Evolutionary conservation across 345 rosid species (phyloP).

Genomic region (Mercurialis annua): DNA sequence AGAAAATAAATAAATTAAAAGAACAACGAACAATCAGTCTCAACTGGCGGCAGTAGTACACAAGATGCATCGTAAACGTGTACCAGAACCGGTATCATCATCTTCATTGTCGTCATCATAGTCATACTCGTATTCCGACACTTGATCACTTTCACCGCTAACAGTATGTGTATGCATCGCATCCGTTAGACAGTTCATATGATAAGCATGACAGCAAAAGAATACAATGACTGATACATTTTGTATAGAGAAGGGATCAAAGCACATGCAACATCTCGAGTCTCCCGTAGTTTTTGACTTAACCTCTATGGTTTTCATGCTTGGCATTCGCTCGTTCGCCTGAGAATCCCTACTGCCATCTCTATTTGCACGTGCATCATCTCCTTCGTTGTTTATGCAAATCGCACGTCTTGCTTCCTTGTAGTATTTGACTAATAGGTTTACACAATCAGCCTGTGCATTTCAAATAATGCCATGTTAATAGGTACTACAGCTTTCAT

Average conservation of each 20-base stretch:
- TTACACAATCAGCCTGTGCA: constrained; percentile 82
- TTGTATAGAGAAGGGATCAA: constrained; percentile 79
- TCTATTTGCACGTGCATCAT: constrained; percentile 52
- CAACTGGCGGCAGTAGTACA: constrained; percentile 93
- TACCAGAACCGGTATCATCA: constrained; percentile 39
- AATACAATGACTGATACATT: constrained; percentile 68
- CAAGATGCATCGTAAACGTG: constrained; percentile 77
- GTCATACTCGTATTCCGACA: constrained; percentile 38
- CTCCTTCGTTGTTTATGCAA: constrained; percentile 66
- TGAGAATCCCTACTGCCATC: constrained; percentile 45
- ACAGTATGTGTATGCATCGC: constrained; percentile 61
- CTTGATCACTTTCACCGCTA: constrained; percentile 37
- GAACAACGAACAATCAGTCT: constrained; percentile 18
- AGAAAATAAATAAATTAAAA: background rate
- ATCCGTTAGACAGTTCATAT: constrained; percentile 75
- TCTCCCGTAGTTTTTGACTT: constrained; percentile 88
- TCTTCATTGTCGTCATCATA: constrained; percentile 45
- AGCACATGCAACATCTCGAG: constrained; percentile 94
- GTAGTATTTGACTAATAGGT: constrained; percentile 82
- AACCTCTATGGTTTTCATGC: constrained; percentile 55
- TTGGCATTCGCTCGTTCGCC: constrained; percentile 39
- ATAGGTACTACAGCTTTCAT: no score
- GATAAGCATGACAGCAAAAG: constrained; percentile 98
- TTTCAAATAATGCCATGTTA: constrained; percentile 11
- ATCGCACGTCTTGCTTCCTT: constrained; percentile 84